phyloP scores from a whole-genome alignment of 2,329 filamentous ascomycete genomes.

The Colletotrichum orchidophilum region DNA sequence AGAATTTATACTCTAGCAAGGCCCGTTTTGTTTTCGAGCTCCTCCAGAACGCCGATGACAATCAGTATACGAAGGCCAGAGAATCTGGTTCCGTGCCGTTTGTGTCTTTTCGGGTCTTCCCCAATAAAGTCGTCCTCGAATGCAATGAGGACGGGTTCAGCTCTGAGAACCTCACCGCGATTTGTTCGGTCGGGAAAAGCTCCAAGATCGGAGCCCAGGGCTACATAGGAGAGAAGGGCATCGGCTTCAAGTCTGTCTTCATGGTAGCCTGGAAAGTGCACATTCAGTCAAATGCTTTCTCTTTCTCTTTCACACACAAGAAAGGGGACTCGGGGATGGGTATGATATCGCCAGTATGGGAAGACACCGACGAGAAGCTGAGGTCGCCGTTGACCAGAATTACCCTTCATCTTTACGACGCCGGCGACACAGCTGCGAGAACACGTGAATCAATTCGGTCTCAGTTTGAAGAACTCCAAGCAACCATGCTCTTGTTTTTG shows the following conservation, averaged over 20 bases:
- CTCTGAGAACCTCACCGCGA: constrained; percentile 51
- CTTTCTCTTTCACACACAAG: constrained; percentile 53
- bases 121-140: constrained; percentile 52
- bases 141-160: constrained; percentile 62
- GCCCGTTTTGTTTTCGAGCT: constrained; percentile 62
- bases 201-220: constrained; percentile 52
- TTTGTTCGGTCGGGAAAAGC: constrained; percentile 56
- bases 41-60: constrained; percentile 65
- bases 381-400: constrained; percentile 44
- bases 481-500: constrained; percentile 52
- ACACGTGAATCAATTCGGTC: constrained; percentile 39
- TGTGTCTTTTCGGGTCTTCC: constrained; percentile 47
- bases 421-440: constrained; percentile 33
- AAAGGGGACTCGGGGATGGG: constrained; percentile 56
- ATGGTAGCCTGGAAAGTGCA: constrained; percentile 54
- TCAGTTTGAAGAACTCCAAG: constrained; percentile 50
- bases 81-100: constrained; percentile 39
- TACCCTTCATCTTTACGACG: constrained; percentile 47
- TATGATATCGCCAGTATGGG: constrained; percentile 59
- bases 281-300: constrained; percentile 54
- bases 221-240: constrained; percentile 61
- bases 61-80: constrained; percentile 45
- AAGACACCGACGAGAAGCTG: constrained; percentile 36
- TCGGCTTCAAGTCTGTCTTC: constrained; percentile 63
- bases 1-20: constrained; percentile 52